Base-by-base conservation (phyloP, 257 asterid species). In the Ligustrum vulgare region DNA sequence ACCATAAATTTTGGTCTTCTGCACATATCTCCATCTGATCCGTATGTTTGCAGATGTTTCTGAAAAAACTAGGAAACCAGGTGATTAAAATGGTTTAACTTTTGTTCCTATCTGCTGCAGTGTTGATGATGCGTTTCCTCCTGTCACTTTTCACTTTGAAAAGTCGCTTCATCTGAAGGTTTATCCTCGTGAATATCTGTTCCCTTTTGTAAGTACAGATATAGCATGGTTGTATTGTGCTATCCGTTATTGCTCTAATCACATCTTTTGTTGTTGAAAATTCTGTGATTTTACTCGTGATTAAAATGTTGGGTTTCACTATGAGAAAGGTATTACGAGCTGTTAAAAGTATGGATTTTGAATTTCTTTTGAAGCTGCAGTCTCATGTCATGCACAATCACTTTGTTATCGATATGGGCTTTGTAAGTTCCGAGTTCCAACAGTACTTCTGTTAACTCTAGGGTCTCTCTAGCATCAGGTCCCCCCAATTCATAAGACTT, bases 71-170 rank as follows among this genome's bases (percentile, higher is more conserved):
- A 15, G 62, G 37, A 23, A 32, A 20, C 62, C 51, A 70, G 23
- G n/a, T 51, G 31, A 41, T 41, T 45, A 47, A 22, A 78, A 72
- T 43, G 45, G 36, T 54, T 25, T 77, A 73, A 77, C 78, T 69
- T 72, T 67, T 71, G 63, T 66, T 80, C 79, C 64, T 78, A 71
- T 81, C 51, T 78, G 15, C 74, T 86, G 94, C 94, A 95, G 99
- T 81, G 93, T 95, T 73, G 98, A 95, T 84, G 98, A 90, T 77
- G 98, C 89, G 72, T 95, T 95, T 78, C 99, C 98, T 15, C 78
- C 81, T 18, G 98, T 95, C 79, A 85, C 87, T 71, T 90, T 95
- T 81, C 96, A 93, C 83, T 95, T 95, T 84, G 89, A 88, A 84
- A 90, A 88, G 79, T 90, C 91, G 56, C 98, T 95, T 71, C 20